These are phyloP conservation scores for Yarrowia sp. DNA, from an alignment of 805 yeast species.

Conservation along the genomic window DNA sequence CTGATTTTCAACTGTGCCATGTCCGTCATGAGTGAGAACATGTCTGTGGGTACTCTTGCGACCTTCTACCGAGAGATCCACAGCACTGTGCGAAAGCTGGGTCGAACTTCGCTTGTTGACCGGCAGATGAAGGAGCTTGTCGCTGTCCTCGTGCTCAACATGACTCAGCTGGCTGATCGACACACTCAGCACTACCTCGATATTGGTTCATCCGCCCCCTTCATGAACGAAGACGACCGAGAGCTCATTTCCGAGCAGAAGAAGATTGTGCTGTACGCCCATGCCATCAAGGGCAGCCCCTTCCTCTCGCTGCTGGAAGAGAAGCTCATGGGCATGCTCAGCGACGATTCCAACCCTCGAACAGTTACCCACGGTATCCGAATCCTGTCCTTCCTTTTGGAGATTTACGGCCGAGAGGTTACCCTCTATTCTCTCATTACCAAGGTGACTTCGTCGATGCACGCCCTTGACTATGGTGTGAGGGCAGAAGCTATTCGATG, in stretches of 20 bases:
- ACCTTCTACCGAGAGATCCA: conserved; percentile 31
- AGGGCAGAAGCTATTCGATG: conserved; percentile 16
- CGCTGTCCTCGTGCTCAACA: conserved; percentile 15
- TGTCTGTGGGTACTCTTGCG: conserved; percentile 29
- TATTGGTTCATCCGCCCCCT: not conserved
- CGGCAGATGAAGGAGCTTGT: conserved; percentile 32
- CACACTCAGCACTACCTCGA: conserved; percentile 26
- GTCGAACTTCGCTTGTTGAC: conserved; percentile 18
- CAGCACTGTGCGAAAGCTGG: conserved; percentile 31
- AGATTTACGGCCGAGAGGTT: conserved; percentile 26
- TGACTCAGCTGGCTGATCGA: conserved; percentile 25
- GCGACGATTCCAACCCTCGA: conserved; percentile 72
- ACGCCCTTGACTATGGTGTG: conserved; percentile 26
- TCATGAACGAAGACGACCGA: conserved; percentile 78
- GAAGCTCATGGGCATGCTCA: conserved; percentile 77
- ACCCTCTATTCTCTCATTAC: conserved; percentile 17
- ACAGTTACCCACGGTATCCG: conserved; percentile 76
- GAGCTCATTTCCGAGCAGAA: conserved; percentile 91
- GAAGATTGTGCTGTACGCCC: conserved; percentile 67
- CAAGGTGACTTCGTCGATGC: conserved; percentile 31
- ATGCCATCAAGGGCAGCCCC: conserved; percentile 56
- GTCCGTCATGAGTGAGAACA: conserved; percentile 32
- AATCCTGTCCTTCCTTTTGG: conserved; percentile 18
- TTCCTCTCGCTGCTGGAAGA: conserved; percentile 93
- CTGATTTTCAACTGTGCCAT: conserved; percentile 26